These are phyloP conservation scores for Besnoitia besnoiti DNA, from an alignment of 169 alveolate species.

Conservation along the genomic window DNA sequence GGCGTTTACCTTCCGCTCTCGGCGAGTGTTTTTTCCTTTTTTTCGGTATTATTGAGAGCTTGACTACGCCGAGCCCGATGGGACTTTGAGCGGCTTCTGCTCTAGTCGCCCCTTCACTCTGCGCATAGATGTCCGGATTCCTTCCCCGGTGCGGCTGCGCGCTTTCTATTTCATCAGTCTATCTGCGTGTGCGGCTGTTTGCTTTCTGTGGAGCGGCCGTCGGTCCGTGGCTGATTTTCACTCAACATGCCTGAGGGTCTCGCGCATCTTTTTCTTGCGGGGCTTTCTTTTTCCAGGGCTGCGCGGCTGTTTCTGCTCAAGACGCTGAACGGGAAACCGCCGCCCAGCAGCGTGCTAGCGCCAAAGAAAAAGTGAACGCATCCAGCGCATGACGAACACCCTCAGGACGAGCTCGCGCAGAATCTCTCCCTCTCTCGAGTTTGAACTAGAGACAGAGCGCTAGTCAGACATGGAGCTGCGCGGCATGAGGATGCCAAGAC, in stretches of 20 bases:
- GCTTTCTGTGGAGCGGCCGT: neutral
- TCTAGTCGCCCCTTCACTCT: too few species aligned
- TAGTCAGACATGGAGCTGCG: too few species aligned
- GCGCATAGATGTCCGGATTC: neutral
- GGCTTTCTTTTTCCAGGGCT: neutral
- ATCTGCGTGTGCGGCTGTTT: neutral
- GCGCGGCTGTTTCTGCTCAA: slow-evolving; percentile 11
- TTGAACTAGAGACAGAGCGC: too few species aligned
- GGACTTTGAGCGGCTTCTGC: too few species aligned
- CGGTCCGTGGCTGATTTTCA: neutral
- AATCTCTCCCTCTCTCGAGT: neutral
- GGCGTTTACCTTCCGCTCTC: too few species aligned
- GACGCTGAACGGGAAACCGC: neutral
- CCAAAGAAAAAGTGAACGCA: neutral
- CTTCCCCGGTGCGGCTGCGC: neutral
- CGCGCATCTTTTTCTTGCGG: neutral
- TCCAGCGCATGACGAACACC: neutral
- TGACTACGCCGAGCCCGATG: too few species aligned
- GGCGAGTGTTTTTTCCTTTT: too few species aligned
- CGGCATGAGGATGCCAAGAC: too few species aligned
- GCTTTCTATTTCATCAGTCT: neutral
- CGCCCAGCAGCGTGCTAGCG: neutral
- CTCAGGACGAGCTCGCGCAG: neutral
- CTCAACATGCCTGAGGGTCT: neutral
- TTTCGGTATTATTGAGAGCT: too few species aligned